Conservation (phyloP, 139 green algal genomes). For the Mesotaenium endlicherianum region DNA sequence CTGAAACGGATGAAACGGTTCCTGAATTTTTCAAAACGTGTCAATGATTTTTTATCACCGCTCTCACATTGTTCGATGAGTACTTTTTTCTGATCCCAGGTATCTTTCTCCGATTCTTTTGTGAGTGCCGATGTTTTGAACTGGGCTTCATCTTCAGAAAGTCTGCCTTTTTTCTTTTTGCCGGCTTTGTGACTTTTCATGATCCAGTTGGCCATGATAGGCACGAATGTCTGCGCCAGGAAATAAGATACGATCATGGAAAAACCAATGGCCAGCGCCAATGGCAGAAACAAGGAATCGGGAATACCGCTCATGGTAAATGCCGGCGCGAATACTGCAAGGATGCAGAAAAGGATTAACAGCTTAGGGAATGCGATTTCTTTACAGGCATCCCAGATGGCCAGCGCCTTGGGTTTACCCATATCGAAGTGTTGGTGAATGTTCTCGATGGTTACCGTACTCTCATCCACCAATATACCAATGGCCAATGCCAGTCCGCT, state of each 20-base stretch:
- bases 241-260: neutral
- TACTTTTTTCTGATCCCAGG: neutral
- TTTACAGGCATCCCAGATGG: neutral
- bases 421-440: neutral
- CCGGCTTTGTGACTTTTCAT: neutral
- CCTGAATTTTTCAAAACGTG: neutral
- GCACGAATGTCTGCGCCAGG: neutral
- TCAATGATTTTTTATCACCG: neutral
- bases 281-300: neutral
- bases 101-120: neutral
- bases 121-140: neutral
- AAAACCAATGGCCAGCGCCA: neutral
- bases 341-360: neutral
- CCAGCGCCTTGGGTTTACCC: neutral
- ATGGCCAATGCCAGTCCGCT: neutral
- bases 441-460: too few species aligned
- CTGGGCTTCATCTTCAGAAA: neutral
- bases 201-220: neutral
- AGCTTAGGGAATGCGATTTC: neutral
- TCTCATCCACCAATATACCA: neutral
- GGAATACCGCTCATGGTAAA: neutral
- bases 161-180: too few species aligned
- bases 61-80: neutral
- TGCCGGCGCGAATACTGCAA: neutral
- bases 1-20: neutral